Percentiles rank a stretch among this genome's conserved stretches.
phyloP scores from a whole-genome alignment of 768 basidiomycete species.

The Xerocomellus dryophilus region DNA sequence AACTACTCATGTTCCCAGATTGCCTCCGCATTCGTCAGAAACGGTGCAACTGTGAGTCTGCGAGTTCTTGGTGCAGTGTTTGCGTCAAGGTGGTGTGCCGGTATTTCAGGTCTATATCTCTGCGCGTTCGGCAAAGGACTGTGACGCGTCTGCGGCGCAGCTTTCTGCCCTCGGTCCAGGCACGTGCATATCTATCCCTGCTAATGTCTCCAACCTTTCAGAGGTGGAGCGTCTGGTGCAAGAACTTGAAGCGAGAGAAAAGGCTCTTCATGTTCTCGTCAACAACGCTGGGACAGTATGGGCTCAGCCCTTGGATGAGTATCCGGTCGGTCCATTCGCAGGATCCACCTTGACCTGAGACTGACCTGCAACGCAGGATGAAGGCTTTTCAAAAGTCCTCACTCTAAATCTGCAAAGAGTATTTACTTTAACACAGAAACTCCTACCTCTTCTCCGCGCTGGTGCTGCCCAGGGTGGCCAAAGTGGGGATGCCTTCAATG shows the following conservation, averaged over 20 bases:
- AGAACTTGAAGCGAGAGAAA: slow-evolving; percentile 51
- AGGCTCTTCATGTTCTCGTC: slow-evolving; percentile 53
- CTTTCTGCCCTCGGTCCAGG: slow-evolving; percentile 54
- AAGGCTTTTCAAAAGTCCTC: slow-evolving; percentile 58
- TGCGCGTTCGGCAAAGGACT: slow-evolving; percentile 52
- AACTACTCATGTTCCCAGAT: slow-evolving; percentile 41
- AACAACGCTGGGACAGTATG: slow-evolving; percentile 66
- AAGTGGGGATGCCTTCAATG: slow-evolving; percentile 35
- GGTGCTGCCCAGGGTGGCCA: slow-evolving; percentile 41
- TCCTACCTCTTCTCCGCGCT: slow-evolving; percentile 53
- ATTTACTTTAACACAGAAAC: slow-evolving; percentile 61
- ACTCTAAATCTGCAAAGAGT: slow-evolving; percentile 61
- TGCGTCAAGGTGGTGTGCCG: slow-evolving; percentile 7
- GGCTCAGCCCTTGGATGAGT: slow-evolving; percentile 46
- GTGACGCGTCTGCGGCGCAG: slow-evolving; percentile 48
- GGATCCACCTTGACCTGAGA: neutral
- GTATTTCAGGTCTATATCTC: slow-evolving; percentile 55
- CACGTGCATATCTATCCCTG: slow-evolving; percentile 50
- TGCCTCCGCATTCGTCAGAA: slow-evolving; percentile 58
- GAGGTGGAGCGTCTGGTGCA: slow-evolving; percentile 53
- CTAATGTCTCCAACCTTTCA: slow-evolving; percentile 50
- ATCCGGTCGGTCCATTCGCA: slow-evolving; percentile 35
- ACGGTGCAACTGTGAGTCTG: slow-evolving; percentile 51
- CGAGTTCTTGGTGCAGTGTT: neutral
- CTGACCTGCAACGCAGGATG: slow-evolving; percentile 37